phyloP scores from a whole-genome alignment of 257 asterid genomes.

The Gentiana macrophylla region DNA sequence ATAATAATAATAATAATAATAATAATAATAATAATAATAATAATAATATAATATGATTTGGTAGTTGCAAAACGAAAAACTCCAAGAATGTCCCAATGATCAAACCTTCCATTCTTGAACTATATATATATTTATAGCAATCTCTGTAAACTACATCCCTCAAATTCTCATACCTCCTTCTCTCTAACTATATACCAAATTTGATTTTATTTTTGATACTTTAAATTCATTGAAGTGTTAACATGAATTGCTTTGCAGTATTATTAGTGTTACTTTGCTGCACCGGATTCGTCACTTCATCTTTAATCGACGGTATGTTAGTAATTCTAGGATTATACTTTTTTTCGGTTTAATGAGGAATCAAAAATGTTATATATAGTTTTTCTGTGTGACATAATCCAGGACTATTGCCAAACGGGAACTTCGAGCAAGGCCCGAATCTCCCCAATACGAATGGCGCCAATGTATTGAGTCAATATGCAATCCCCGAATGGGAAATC shows the following conservation, averaged over 20 bases:
- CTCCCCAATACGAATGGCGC: constrained; percentile 13
- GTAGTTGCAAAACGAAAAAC: too few relatives aligned
- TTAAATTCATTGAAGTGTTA: neutral
- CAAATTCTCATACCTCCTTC: too few relatives aligned
- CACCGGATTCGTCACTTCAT: constrained; percentile 8
- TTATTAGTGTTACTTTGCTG: constrained; percentile 6
- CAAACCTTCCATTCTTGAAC: too few relatives aligned
- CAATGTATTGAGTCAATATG: constrained; percentile 11
- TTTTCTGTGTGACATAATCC: neutral
- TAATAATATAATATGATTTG: too few relatives aligned
- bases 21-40: too few relatives aligned
- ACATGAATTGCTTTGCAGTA: constrained; percentile 5
- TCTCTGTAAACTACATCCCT: too few relatives aligned
- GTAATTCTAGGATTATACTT: neutral
- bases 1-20: too few relatives aligned
- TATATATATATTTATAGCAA: too few relatives aligned
- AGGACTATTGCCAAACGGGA: constrained; percentile 20
- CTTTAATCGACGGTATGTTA: constrained; percentile 14
- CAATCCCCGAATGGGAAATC: constrained; percentile 18
- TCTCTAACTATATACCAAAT: too few relatives aligned
- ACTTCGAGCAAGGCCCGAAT: constrained; percentile 22
- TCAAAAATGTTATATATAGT: too few relatives aligned
- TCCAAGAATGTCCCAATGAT: too few relatives aligned
- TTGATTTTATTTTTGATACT: too few relatives aligned
- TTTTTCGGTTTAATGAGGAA: neutral